A percentile compares a stretch with the other conserved stretches of the same genome.
These are phyloP conservation scores for Aspergillus terreus DNA, from an alignment of 2,329 filamentous ascomycete species.

Conservation along the genomic window DNA sequence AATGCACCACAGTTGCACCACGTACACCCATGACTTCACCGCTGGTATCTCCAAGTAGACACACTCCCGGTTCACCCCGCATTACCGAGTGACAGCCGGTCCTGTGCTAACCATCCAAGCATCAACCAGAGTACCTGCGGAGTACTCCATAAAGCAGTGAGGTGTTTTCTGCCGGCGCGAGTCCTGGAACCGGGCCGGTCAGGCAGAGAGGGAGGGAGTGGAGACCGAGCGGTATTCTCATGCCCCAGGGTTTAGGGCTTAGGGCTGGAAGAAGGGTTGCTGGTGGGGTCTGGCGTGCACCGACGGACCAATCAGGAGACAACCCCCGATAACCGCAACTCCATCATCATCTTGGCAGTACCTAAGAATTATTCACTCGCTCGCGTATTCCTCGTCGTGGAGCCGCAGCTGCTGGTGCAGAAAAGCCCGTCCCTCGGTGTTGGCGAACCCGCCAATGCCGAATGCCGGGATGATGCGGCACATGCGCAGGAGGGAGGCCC, in stretches of 20 bases:
- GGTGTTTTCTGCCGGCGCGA: not conserved
- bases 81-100: not conserved
- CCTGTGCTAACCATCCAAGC: too few species aligned
- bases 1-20: too few species aligned
- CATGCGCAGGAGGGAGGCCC: conserved; percentile 70
- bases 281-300: not conserved
- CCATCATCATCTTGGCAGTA: too few species aligned
- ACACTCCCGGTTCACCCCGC: not conserved
- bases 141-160: too few species aligned
- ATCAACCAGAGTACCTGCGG: too few species aligned
- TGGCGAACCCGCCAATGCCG: conserved; percentile 81
- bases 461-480: conserved; percentile 83
- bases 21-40: too few species aligned
- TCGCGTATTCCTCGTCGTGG: conserved; percentile 3
- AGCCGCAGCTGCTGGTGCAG: conserved; percentile 23
- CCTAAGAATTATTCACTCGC: not conserved
- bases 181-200: not conserved
- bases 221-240: not conserved
- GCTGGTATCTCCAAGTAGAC: too few species aligned
- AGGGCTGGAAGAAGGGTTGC: not conserved
- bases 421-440: conserved; percentile 46
- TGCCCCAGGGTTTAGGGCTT: not conserved
- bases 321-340: not conserved
- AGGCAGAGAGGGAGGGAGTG: not conserved
- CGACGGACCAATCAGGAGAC: not conserved